phyloP scores from a whole-genome alignment of 257 asterid genomes.

The Handroanthus guayacan region DNA sequence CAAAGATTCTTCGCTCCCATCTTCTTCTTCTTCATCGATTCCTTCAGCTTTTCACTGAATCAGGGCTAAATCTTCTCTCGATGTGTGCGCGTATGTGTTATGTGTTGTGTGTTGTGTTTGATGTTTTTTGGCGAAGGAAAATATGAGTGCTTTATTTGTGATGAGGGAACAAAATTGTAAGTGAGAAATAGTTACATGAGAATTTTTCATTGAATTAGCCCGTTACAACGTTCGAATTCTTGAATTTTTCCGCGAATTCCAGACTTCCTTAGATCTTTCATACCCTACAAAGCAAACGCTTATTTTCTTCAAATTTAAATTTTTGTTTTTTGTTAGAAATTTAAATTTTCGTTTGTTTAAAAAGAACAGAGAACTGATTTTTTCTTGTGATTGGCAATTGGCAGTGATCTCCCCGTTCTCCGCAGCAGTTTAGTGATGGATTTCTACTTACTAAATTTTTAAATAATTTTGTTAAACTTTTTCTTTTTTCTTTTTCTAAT shows the following conservation, averaged over 20 bases:
- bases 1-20: conserved; percentile 97
- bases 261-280: not conserved
- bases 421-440: too few species aligned
- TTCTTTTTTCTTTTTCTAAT: too few species aligned
- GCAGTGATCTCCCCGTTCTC: too few species aligned
- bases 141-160: not conserved
- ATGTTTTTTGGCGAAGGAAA: conserved; percentile 9
- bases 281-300: not conserved
- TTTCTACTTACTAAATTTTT: too few species aligned
- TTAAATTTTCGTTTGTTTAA: too few species aligned
- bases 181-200: not conserved
- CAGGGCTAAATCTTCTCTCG: not conserved
- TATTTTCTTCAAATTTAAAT: too few species aligned
- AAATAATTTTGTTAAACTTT: too few species aligned
- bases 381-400: too few species aligned
- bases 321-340: too few species aligned
- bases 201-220: not conserved
- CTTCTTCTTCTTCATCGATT: conserved; percentile 3
- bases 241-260: conserved; percentile 1
- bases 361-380: too few species aligned
- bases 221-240: conserved; percentile 25
- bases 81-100: not conserved
- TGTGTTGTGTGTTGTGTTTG: not conserved
- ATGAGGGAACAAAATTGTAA: not conserved
- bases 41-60: not conserved